Evolutionary conservation across 2,329 filamentous ascomycete genomes (phyloP), one percentile per base, ranked within the genome.

Genomic region (Botrytis cinerea): DNA sequence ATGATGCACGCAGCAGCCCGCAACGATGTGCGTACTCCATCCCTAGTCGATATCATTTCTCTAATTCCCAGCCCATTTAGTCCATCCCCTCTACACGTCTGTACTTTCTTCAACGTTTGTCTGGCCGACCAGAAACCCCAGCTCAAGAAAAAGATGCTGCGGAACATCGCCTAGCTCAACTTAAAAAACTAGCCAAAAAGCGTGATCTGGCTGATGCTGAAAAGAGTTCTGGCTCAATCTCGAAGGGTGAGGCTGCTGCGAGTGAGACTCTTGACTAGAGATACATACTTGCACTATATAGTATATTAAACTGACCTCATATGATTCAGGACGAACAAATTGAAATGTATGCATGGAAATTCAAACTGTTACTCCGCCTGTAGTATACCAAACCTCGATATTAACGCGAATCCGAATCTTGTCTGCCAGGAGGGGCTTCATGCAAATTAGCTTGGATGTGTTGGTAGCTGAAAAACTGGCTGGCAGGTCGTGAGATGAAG

Each of bases 1-100:
- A 87, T 89, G 84, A 89, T 88, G 83, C 85, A 88, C 60, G 87
- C 89, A 2, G 84, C 87, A 76, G 85, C 85, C 75, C 83, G 84
- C 45, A 84, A 84, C 46, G 86, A 89, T 76, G 89, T 91, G 79
- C 77, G 87, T 83, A 28, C 16, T 60, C 45, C 2, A 22, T 32
- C 8, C 28, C 5, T 20, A 16, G 20, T 35, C 16, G 4, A 2
- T 25, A 16, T 16, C 20, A 32, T 32, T 8, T 20, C 35, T n/a
- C 62, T 72, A 61, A 61, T 45, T 18, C 45, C 22, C 14, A 51
- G 14, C 74, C 2, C 7, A 57, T 28, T 25, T 28, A 90, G 88
- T 89, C 85, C 78, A 84, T 90, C 38, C 83, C 88, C 0, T 84
- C 84, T 28, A 88, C 88, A 22, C 84, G 88, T 12, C 83, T 87